phyloP scores from a whole-genome alignment of 352 stramenopile species.

The Phytophthora sansomeana region DNA sequence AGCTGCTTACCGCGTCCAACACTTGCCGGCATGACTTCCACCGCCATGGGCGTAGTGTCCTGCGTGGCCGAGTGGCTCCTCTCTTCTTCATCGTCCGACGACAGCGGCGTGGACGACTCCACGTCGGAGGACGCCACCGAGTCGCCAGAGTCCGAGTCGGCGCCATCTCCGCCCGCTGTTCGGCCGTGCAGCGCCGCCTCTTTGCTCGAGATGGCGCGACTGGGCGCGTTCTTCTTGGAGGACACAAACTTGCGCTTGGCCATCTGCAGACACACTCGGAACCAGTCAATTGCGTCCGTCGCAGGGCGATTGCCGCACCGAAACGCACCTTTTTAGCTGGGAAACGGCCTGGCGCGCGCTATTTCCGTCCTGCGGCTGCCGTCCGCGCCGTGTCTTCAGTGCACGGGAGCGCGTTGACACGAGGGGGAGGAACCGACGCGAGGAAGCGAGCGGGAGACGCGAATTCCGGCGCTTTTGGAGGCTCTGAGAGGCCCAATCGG shows the following conservation, averaged over 20 bases:
- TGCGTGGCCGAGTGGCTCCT: constrained; percentile 23
- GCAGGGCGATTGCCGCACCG: not conserved
- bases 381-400: constrained; percentile 11
- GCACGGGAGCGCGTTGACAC: constrained; percentile 1
- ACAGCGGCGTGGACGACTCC: constrained; percentile 46
- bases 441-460: constrained; percentile 14
- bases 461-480: not conserved
- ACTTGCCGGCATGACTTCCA: constrained; percentile 78
- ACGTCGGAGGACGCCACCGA: constrained; percentile 49
- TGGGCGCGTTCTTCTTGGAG: constrained; percentile 89
- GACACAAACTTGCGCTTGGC: constrained; percentile 88
- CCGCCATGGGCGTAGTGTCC: constrained; percentile 38
- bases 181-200: constrained; percentile 76
- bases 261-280: constrained; percentile 46
- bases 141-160: constrained; percentile 34
- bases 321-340: constrained; percentile 37
- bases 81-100: constrained; percentile 41
- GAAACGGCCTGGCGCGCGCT: constrained; percentile 24
- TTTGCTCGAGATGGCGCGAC: constrained; percentile 83
- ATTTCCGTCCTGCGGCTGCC: constrained; percentile 25
- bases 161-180: constrained; percentile 27
- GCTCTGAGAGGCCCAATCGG: not conserved
- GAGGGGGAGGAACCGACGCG: constrained; percentile 6
- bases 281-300: constrained; percentile 8
- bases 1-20: constrained; percentile 83